Percentiles rank a stretch among this genome's conserved stretches.
Evolutionary conservation across 2,329 filamentous ascomycete species (phyloP).

Genomic region (Aquanectria penicillioides): DNA sequence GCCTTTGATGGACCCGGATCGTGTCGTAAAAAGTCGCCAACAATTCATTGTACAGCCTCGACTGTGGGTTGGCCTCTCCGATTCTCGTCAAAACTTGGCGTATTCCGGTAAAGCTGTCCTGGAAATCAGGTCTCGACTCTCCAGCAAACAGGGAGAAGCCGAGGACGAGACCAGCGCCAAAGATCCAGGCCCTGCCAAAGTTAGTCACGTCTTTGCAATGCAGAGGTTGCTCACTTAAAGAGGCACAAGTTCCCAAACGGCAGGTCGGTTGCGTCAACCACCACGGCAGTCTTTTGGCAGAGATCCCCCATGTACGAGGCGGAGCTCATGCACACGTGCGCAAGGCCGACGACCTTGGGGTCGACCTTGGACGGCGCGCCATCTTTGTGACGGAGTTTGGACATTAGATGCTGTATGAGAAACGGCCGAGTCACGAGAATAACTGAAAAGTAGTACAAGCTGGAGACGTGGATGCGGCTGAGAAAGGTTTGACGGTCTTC

Average conservation of each 20-base stretch:
- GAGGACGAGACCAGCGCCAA: slow-evolving; percentile 27
- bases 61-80: background rate
- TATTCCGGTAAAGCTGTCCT: background rate
- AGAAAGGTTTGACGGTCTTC: slow-evolving; percentile 11
- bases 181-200: slow-evolving; percentile 23
- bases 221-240: slow-evolving; percentile 53
- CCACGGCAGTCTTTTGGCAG: slow-evolving; percentile 47
- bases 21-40: background rate
- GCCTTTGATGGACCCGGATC: background rate
- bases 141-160: slow-evolving; percentile 24
- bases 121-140: background rate
- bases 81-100: background rate
- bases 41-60: background rate
- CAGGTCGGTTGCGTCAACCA: slow-evolving; percentile 49
- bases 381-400: slow-evolving; percentile 6
- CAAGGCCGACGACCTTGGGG: slow-evolving; percentile 45
- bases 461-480: slow-evolving; percentile 24
- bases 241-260: slow-evolving; percentile 61
- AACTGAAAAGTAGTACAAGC: slow-evolving; percentile 30
- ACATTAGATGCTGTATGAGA: slow-evolving; percentile 26
- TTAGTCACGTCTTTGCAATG: background rate
- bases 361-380: slow-evolving; percentile 17
- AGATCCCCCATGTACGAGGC: slow-evolving; percentile 61
- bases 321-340: slow-evolving; percentile 59
- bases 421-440: slow-evolving; percentile 28